Evolutionary conservation across 78 protist genomes (phyloP).

Genomic region (Salpingoeca rosetta): DNA sequence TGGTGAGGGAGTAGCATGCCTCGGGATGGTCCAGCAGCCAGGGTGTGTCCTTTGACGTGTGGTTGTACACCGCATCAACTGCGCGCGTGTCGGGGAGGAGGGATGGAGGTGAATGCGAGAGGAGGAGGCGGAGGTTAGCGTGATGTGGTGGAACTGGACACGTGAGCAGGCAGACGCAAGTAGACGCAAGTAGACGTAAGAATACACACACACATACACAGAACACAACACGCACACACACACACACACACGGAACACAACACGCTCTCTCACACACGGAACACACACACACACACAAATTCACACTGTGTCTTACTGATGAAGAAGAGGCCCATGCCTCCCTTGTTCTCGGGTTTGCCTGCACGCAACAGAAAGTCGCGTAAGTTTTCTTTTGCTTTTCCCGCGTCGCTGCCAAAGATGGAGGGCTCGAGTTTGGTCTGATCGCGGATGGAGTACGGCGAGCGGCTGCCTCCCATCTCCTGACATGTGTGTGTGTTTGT

Average conservation of each 20-base stretch:
- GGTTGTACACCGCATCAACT: conserved; percentile 82
- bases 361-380: neutral
- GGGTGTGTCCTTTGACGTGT: conserved; percentile 60
- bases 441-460: conserved; percentile 61
- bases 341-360: neutral
- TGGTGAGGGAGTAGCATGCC: conserved; percentile 64
- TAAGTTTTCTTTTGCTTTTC: neutral
- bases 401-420: conserved; percentile 7
- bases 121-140: conserved; percentile 42
- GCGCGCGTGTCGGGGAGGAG: too few relatives aligned
- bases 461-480: conserved; percentile 56
- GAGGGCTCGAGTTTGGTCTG: conserved; percentile 48
- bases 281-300: too few relatives aligned
- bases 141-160: conserved; percentile 10
- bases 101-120: too few relatives aligned
- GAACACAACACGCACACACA: too few relatives aligned
- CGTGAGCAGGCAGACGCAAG: neutral
- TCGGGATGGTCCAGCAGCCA: conserved; percentile 88
- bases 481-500: neutral
- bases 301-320: too few relatives aligned
- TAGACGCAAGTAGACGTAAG: too few relatives aligned
- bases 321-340: neutral
- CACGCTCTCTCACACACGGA: too few relatives aligned
- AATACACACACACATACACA: too few relatives aligned
- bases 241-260: too few relatives aligned